phyloP scores from a whole-genome alignment of 768 basidiomycete species.

The Trametes coccinea region DNA sequence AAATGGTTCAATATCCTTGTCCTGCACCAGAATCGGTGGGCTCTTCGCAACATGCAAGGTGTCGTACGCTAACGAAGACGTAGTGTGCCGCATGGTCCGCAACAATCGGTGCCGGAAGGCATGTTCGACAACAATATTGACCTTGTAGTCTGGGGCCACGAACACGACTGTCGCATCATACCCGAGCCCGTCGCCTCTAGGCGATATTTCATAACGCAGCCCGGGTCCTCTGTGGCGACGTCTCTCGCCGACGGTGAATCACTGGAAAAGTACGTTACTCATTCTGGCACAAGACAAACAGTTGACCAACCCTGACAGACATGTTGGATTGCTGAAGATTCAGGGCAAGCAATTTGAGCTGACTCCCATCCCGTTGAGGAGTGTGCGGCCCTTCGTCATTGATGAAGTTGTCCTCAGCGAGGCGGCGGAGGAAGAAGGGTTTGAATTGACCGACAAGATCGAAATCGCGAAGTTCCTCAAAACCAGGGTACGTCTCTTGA shows the following conservation, averaged over 20 bases:
- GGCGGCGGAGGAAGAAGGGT: slow-evolving; percentile 71
- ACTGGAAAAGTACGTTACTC: slow-evolving; percentile 69
- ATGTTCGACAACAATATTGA: slow-evolving; percentile 96
- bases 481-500: slow-evolving; percentile 48
- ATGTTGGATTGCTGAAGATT: slow-evolving; percentile 87
- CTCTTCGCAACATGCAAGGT: neutral
- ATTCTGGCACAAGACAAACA: too few relatives aligned
- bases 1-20: slow-evolving; percentile 95
- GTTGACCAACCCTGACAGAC: slow-evolving; percentile 47
- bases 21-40: slow-evolving; percentile 94
- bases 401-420: slow-evolving; percentile 78
- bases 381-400: slow-evolving; percentile 92
- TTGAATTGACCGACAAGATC: slow-evolving; percentile 80
- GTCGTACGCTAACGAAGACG: neutral
- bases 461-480: slow-evolving; percentile 82
- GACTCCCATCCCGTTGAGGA: slow-evolving; percentile 83
- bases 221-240: slow-evolving; percentile 94
- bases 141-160: slow-evolving; percentile 97
- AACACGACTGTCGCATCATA: slow-evolving; percentile 93
- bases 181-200: slow-evolving; percentile 93
- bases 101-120: slow-evolving; percentile 92
- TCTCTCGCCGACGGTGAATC: slow-evolving; percentile 93
- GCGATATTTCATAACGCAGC: slow-evolving; percentile 89
- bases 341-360: slow-evolving; percentile 87
- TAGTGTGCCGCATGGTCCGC: slow-evolving; percentile 93